Percentiles rank a stretch among this genome's conserved stretches.
These are phyloP conservation scores for Spinellus fusiger DNA, from an alignment of 192 early-diverging fungal species.

Conservation along the genomic window DNA sequence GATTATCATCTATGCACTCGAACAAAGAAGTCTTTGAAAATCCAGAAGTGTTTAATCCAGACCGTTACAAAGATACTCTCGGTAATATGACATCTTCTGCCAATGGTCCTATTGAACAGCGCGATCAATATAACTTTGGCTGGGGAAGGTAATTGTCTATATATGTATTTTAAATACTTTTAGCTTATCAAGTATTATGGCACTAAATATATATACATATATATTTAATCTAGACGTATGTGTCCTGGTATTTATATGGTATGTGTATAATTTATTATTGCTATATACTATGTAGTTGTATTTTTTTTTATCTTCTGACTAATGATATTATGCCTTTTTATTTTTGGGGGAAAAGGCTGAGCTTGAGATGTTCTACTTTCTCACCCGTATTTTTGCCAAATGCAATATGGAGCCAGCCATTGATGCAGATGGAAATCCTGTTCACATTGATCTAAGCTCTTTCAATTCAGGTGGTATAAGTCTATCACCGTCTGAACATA, in stretches of 20 bases:
- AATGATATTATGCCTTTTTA: too few species aligned
- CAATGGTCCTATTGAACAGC: slow-evolving; percentile 7
- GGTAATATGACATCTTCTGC: slow-evolving; percentile 2
- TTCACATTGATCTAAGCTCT: not conserved
- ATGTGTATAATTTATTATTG: not conserved
- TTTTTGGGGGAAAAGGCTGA: not conserved
- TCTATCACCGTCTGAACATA: too few species aligned
- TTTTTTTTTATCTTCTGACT: not conserved
- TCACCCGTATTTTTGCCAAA: not conserved
- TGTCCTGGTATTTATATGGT: slow-evolving; percentile 10
- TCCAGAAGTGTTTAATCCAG: slow-evolving; percentile 44
- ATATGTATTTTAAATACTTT: too few species aligned
- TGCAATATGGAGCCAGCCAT: not conserved
- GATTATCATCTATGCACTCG: slow-evolving; percentile 42
- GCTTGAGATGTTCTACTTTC: not conserved
- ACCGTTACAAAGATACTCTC: slow-evolving; percentile 20
- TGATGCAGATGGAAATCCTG: not conserved
- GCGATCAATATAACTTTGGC: slow-evolving; percentile 22
- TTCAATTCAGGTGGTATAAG: too few species aligned
- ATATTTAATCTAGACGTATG: not conserved
- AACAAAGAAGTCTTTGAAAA: slow-evolving; percentile 23
- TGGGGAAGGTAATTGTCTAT: slow-evolving; percentile 9
- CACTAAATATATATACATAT: not conserved
- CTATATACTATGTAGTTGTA: not conserved
- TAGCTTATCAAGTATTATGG: not conserved